A percentile compares a stretch with the other conserved stretches of the same genome.
These are phyloP conservation scores for Fraxinus nigra DNA, from an alignment of 305 asterid species.

Conservation along the genomic window DNA sequence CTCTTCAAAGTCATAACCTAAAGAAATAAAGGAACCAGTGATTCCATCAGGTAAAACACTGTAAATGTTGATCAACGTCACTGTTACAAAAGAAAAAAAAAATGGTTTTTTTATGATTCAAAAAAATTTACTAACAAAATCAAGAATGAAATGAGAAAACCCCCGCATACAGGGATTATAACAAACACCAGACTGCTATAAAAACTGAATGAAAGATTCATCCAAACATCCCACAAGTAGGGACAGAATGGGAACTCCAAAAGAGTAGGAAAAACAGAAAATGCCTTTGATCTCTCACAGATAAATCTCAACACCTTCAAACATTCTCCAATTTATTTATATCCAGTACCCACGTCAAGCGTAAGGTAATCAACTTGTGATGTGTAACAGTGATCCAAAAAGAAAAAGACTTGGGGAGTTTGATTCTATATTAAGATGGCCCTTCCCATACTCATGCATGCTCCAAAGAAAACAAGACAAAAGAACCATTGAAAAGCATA, in stretches of 20 bases:
- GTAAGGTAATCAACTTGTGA: background rate
- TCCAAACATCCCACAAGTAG: constrained; percentile 4
- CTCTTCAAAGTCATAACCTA: constrained; percentile 79
- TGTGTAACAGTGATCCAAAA: background rate
- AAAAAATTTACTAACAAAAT: background rate
- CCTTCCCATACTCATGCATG: background rate
- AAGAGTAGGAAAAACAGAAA: background rate
- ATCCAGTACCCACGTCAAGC: background rate
- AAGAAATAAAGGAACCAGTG: constrained; percentile 12
- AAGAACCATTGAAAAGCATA: background rate
- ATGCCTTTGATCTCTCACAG: background rate
- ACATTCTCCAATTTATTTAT: background rate
- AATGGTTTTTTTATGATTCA: background rate
- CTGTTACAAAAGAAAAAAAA: background rate
- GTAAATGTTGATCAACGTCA: constrained; percentile 7
- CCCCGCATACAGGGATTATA: background rate
- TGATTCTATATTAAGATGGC: background rate
- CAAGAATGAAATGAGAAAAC: background rate
- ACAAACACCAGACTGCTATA: background rate
- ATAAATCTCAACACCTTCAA: background rate
- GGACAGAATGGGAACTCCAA: background rate
- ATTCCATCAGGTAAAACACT: constrained; percentile 1
- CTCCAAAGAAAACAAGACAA: background rate
- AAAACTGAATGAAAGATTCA: background rate
- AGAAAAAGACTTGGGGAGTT: background rate